A percentile compares a stretch with the other conserved stretches of the same genome.
phyloP scores from a whole-genome alignment of 176 grass and related monocot genomes.

The Musa itinerans region DNA sequence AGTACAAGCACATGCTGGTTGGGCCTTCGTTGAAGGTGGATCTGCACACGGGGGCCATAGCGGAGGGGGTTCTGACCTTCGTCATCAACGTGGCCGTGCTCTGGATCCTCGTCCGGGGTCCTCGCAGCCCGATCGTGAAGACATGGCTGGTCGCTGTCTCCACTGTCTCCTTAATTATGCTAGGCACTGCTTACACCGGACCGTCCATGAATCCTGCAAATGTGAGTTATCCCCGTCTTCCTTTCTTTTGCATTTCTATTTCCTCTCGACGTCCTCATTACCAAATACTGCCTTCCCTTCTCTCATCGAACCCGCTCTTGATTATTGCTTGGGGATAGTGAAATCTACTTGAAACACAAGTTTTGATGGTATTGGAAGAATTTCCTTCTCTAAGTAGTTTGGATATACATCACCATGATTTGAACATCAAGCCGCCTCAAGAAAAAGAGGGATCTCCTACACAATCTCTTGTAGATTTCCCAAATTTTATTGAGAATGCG shows the following conservation, averaged over 20 bases:
- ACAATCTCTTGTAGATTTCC: no score
- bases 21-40: conserved; percentile 58
- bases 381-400: no score
- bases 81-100: conserved; percentile 48
- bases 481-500: no score
- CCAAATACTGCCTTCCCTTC: no score
- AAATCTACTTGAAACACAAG: no score
- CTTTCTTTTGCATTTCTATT: not conserved
- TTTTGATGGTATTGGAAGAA: no score
- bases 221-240: conserved; percentile 20
- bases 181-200: conserved; percentile 52
- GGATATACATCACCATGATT: no score
- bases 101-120: conserved; percentile 45
- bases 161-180: conserved; percentile 37
- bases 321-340: no score
- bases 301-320: no score
- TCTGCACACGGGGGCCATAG: conserved; percentile 46
- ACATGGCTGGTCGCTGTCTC: conserved; percentile 38
- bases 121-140: conserved; percentile 42
- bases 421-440: no score
- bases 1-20: conserved; percentile 55
- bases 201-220: conserved; percentile 82
- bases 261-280: no score
- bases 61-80: conserved; percentile 58
- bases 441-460: no score